phyloP scores from a whole-genome alignment of 148 eudicot species.

The Nyssa sinensis region DNA sequence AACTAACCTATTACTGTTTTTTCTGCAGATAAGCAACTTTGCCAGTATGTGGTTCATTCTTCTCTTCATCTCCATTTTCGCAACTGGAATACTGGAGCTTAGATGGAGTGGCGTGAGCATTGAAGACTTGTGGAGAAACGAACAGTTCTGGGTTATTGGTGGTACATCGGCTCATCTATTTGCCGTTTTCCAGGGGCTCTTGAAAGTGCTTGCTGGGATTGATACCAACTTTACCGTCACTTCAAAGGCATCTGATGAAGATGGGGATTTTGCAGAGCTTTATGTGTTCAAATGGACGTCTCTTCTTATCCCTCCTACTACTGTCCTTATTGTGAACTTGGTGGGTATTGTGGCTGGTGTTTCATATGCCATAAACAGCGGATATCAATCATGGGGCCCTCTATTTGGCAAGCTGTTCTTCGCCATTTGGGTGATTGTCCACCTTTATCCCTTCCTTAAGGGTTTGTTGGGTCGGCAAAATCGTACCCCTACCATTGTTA shows the following conservation, averaged over 20 bases:
- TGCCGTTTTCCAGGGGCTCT: conserved; percentile 82
- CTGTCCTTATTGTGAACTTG: conserved; percentile 63
- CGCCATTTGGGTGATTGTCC: conserved; percentile 78
- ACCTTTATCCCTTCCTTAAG: conserved; percentile 84
- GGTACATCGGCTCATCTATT: conserved; percentile 87
- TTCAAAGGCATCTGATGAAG: conserved; percentile 75
- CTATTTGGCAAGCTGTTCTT: conserved; percentile 81
- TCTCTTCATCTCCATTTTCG: conserved; percentile 68
- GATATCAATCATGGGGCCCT: conserved; percentile 90
- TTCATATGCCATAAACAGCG: conserved; percentile 69
- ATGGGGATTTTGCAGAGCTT: conserved; percentile 76
- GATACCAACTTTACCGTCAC: conserved; percentile 91
- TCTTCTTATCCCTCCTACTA: conserved; percentile 79
- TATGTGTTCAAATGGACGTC: conserved; percentile 82
- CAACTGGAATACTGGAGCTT: conserved; percentile 71
- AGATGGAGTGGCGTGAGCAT: conserved; percentile 80
- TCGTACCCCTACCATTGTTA: conserved; percentile 80
- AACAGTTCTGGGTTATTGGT: conserved; percentile 91
- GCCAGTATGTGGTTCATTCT: conserved; percentile 74
- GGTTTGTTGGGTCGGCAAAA: conserved; percentile 80
- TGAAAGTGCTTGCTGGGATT: conserved; percentile 76
- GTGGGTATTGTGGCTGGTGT: conserved; percentile 86
- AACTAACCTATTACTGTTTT: background rate
- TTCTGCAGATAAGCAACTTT: conserved; percentile 70
- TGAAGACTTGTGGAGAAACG: conserved; percentile 93